Evolutionary conservation across 257 asterid species (phyloP).

Genomic region (Cynanchum wilfordii): DNA sequence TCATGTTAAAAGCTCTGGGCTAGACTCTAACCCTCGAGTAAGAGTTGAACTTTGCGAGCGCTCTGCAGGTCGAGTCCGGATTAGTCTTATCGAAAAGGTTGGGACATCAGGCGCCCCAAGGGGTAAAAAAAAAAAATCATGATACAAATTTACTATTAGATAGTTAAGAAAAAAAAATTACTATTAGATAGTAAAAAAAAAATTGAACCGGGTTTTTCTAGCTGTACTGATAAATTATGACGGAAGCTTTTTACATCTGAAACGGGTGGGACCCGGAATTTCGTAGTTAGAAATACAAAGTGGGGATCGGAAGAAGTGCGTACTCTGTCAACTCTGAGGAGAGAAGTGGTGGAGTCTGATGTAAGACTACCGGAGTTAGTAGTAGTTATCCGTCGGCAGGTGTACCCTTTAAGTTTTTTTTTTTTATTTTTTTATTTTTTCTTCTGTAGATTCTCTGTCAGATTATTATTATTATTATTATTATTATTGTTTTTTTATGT

Average conservation of each 20-base stretch:
- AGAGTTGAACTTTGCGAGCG: too few relatives aligned
- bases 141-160: too few relatives aligned
- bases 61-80: too few relatives aligned
- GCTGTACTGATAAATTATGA: background rate
- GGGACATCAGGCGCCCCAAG: too few relatives aligned
- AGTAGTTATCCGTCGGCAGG: conserved; percentile 11
- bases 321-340: background rate
- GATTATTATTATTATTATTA: too few relatives aligned
- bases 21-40: too few relatives aligned
- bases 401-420: background rate
- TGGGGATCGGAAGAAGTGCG: background rate
- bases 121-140: too few relatives aligned
- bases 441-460: conserved; percentile 1
- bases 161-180: too few relatives aligned
- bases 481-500: background rate
- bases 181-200: too few relatives aligned
- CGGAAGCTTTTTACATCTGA: background rate
- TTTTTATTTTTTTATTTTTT: too few relatives aligned
- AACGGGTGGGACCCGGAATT: background rate
- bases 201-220: background rate
- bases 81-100: too few relatives aligned
- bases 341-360: background rate
- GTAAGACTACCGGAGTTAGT: background rate
- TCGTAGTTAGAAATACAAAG: background rate
- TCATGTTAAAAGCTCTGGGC: too few relatives aligned